Evolutionary conservation across 805 yeast species (phyloP).

Genomic region (Cyberlindnera amylophila): DNA sequence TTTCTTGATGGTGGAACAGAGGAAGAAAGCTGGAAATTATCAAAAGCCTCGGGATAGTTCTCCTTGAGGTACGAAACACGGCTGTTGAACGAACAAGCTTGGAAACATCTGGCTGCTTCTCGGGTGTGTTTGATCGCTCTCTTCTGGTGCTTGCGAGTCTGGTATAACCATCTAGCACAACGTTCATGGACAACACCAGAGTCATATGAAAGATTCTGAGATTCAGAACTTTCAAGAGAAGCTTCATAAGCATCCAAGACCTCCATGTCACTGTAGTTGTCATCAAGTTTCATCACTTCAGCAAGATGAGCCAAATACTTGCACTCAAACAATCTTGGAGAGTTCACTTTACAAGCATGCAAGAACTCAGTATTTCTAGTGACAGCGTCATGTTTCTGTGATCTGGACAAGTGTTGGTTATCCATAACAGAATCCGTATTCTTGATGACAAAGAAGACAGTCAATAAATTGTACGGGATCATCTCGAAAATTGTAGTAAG

Average conservation of each 20-base stretch:
- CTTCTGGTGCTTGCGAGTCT: constrained; percentile 21
- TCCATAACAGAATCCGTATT: constrained; percentile 13
- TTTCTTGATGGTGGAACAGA: constrained; percentile 11
- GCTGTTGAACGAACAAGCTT: constrained; percentile 28
- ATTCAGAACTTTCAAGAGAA: constrained; percentile 38
- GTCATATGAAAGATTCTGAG: constrained; percentile 33
- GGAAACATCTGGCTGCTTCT: constrained; percentile 35
- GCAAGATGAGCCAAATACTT: constrained; percentile 37
- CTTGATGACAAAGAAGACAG: neutral
- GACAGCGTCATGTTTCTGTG: constrained; percentile 24
- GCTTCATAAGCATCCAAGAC: constrained; percentile 42
- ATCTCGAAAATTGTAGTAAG: neutral
- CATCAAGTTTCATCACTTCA: constrained; percentile 24
- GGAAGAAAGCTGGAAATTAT: constrained; percentile 28
- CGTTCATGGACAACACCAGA: constrained; percentile 38
- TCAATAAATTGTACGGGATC: constrained; percentile 13
- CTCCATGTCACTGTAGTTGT: constrained; percentile 30
- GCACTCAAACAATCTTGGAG: constrained; percentile 37
- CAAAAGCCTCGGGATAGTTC: constrained; percentile 29
- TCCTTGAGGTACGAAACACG: constrained; percentile 27
- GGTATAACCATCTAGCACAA: constrained; percentile 37
- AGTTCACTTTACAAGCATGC: constrained; percentile 32
- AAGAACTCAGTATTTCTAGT: constrained; percentile 26
- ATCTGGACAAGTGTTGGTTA: constrained; percentile 22
- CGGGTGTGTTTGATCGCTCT: constrained; percentile 36